These are phyloP conservation scores for Irpex sp. DNA, from an alignment of 1,284 basidiomycete species.

Conservation along the genomic window DNA sequence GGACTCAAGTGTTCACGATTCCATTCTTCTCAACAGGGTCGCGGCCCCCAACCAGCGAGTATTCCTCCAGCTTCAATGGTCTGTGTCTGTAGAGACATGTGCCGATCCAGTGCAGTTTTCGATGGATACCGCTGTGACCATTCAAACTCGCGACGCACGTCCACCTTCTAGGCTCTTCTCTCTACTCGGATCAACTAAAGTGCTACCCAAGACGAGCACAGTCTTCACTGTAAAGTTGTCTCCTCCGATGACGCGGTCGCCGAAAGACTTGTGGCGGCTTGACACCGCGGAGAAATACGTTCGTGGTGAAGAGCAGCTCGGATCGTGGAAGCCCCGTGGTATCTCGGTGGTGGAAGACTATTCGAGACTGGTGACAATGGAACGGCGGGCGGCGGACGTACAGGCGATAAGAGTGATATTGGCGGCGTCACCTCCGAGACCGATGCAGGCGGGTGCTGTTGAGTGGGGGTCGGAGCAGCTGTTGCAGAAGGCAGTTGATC, in stretches of 20 bases:
- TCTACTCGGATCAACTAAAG: conserved; percentile 74
- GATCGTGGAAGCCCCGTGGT: conserved; percentile 83
- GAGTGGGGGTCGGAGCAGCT: conserved; percentile 64
- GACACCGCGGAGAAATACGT: conserved; percentile 95
- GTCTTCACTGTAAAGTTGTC: conserved; percentile 80
- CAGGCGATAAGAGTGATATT: conserved; percentile 84
- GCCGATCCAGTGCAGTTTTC: conserved; percentile 80
- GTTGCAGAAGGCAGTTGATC: conserved; percentile 58
- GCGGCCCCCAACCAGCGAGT: conserved; percentile 79
- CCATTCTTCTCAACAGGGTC: conserved; percentile 80
- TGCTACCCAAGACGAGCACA: conserved; percentile 72
- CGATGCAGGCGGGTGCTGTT: conserved; percentile 48
- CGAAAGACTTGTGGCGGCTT: conserved; percentile 89
- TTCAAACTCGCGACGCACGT: conserved; percentile 83
- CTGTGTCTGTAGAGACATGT: conserved; percentile 81
- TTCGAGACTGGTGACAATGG: conserved; percentile 62
- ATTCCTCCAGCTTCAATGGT: conserved; percentile 74
- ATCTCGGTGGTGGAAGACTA: conserved; percentile 88
- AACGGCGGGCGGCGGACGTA: conserved; percentile 80
- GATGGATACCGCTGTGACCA: conserved; percentile 86
- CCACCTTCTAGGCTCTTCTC: conserved; percentile 75
- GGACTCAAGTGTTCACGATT: conserved; percentile 94
- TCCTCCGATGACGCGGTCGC: conserved; percentile 83
- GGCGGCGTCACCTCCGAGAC: conserved; percentile 43
- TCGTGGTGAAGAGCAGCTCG: conserved; percentile 82